Conservation (phyloP, 108 stramenopile genomes). For the Skeletonema marinoi region DNA sequence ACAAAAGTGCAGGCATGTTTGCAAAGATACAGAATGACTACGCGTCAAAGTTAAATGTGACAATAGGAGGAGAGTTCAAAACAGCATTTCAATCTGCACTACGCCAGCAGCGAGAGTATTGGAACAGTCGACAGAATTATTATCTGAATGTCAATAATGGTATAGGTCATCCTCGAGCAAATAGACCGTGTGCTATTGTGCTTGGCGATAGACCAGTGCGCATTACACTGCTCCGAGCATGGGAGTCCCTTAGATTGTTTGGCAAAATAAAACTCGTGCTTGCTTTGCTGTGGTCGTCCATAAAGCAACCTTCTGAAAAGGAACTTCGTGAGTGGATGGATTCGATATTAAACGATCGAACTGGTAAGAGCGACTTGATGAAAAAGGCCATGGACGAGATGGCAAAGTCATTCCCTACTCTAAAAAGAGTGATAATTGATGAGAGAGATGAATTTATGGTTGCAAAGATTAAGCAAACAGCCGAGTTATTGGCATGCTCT, state of each 20-base stretch:
- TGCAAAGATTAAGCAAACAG: constrained; percentile 75
- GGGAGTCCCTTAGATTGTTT: constrained; percentile 75
- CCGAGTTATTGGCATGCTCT: constrained; percentile 25
- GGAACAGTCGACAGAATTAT: constrained; percentile 10
- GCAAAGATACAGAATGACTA: constrained; percentile 80
- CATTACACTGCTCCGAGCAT: constrained; percentile 59
- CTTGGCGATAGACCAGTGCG: constrained; percentile 82
- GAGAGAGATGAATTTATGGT: constrained; percentile 87
- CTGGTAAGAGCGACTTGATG: constrained; percentile 68
- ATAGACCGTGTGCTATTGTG: constrained; percentile 51
- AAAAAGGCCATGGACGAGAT: constrained; percentile 80
- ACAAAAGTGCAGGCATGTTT: constrained; percentile 46
- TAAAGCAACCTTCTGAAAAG: constrained; percentile 70
- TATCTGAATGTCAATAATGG: not conserved
- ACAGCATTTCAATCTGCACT: constrained; percentile 57
- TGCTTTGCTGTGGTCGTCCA: constrained; percentile 66
- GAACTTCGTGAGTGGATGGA: constrained; percentile 83
- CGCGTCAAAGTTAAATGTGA: constrained; percentile 78
- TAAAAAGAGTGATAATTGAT: constrained; percentile 71
- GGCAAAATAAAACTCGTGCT: constrained; percentile 72
- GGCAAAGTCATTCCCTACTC: constrained; percentile 67
- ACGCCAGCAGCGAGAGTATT: constrained; percentile 39
- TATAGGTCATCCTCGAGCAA: constrained; percentile 7
- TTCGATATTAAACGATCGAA: constrained; percentile 62
- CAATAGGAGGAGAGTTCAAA: constrained; percentile 83